phyloP scores from a whole-genome alignment of 768 basidiomycete species.

The Boletus sp. region DNA sequence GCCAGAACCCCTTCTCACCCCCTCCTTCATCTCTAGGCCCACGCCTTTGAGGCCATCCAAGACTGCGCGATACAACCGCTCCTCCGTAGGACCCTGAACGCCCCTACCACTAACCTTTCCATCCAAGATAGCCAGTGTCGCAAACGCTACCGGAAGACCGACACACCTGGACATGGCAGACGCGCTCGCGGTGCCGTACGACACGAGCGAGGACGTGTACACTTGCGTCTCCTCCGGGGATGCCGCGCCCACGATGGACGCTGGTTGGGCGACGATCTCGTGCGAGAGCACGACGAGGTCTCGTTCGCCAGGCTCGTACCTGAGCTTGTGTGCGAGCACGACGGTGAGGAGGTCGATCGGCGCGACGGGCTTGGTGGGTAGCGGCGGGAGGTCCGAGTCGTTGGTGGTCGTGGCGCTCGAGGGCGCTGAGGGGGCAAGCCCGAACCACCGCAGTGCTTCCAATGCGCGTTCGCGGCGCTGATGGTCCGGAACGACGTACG shows the following conservation, averaged over 20 bases:
- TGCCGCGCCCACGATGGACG: slow-evolving; percentile 4
- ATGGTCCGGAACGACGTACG: slow-evolving; percentile 15
- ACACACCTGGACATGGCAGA: slow-evolving; percentile 93
- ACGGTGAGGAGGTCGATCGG: slow-evolving; percentile 76
- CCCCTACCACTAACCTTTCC: slow-evolving; percentile 54
- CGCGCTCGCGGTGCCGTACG: slow-evolving; percentile 54
- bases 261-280: slow-evolving; percentile 58
- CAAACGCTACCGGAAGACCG: slow-evolving; percentile 84
- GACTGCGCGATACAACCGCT: slow-evolving; percentile 60
- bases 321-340: slow-evolving; percentile 68
- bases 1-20: slow-evolving; percentile 39
- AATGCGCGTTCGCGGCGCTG: slow-evolving; percentile 28
- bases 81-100: slow-evolving; percentile 65
- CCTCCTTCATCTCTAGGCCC: slow-evolving; percentile 42
- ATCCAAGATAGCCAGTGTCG: slow-evolving; percentile 68
- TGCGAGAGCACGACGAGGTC: slow-evolving; percentile 89
- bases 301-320: slow-evolving; percentile 67
- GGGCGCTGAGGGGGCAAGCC: slow-evolving; percentile 6
- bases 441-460: slow-evolving; percentile 46
- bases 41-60: slow-evolving; percentile 56
- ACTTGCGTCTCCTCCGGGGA: slow-evolving; percentile 40
- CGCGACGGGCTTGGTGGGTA: slow-evolving; percentile 42
- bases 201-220: slow-evolving; percentile 64
- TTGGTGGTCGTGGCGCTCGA: slow-evolving; percentile 8
- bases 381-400: slow-evolving; percentile 33